phyloP scores from a whole-genome alignment of 768 basidiomycete species.

The Podaxis rugospora region DNA sequence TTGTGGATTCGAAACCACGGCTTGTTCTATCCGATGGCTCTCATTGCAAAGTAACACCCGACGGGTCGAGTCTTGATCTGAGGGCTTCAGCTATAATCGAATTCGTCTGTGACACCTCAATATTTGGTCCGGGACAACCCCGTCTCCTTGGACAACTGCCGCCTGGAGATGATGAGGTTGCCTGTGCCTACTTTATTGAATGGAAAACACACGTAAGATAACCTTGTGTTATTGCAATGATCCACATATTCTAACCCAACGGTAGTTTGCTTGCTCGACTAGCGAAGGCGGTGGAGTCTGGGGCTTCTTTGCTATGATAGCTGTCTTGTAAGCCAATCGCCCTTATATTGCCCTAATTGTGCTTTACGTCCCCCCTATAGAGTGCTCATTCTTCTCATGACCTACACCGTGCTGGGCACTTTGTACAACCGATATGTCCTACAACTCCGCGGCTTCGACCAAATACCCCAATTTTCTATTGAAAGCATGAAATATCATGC shows the following conservation, averaged over 20 bases:
- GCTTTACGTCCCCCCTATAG: slow-evolving; percentile 28
- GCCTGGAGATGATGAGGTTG: slow-evolving; percentile 51
- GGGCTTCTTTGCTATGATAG: slow-evolving; percentile 51
- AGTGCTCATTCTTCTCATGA: slow-evolving; percentile 47
- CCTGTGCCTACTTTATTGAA: slow-evolving; percentile 80
- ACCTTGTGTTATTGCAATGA: neutral
- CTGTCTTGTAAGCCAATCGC: slow-evolving; percentile 48
- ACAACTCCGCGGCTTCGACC: slow-evolving; percentile 64
- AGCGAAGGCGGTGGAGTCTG: slow-evolving; percentile 47
- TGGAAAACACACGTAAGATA: slow-evolving; percentile 74
- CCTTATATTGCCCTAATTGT: neutral
- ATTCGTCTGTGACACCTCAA: slow-evolving; percentile 72
- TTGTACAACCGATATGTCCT: slow-evolving; percentile 80
- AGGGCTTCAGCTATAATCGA: slow-evolving; percentile 65
- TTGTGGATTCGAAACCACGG: slow-evolving; percentile 49
- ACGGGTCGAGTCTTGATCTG: slow-evolving; percentile 27
- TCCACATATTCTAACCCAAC: neutral
- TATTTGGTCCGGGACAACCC: slow-evolving; percentile 50
- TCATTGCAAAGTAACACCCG: slow-evolving; percentile 45
- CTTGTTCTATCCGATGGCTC: slow-evolving; percentile 63
- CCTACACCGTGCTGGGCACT: slow-evolving; percentile 65
- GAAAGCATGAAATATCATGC: slow-evolving; percentile 47
- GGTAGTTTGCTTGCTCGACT: slow-evolving; percentile 69
- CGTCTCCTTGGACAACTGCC: slow-evolving; percentile 66
- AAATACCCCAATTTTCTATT: slow-evolving; percentile 64